Base-by-base conservation (phyloP, 1,284 basidiomycete genomes). In the Leccinum glutinopallens region DNA sequence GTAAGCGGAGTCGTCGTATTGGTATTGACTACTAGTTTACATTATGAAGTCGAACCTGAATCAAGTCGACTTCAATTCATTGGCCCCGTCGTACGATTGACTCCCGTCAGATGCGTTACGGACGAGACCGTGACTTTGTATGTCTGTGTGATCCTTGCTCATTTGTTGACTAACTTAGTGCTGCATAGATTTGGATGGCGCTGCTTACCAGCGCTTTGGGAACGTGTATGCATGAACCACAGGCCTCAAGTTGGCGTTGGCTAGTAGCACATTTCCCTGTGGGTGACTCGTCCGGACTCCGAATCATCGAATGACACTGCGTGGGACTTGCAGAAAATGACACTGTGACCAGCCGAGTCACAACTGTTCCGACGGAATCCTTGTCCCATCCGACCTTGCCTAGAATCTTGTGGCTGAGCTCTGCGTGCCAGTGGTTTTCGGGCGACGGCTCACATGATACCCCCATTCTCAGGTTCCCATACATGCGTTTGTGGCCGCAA, bases 301-400 rank as follows among this genome's bases (percentile, higher is more conserved):
- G 25, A 46, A 9, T 46, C 9, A 46, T 46, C n/a, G 43, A 46
- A 46, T 46, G 43, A 46, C 13, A 46, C n/a, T 46, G n/a, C 43
- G 43, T 46, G 43, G 43, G 43, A 46, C 43, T 46, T 46, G 43
- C 43, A 46, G 43, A n/a, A 46, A 46, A 46, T 46, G 43, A 46
- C 43, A 46, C 43, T 19, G n/a, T 46, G 43, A 46, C 43, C 43
- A 46, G 43, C 43, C n/a, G 43, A 46, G 43, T 46, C 43, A 46
- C 43, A 46, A 46, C n/a, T 46, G n/a, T 46, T 39, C 37, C 37
- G 37, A 39, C 37, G 37, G 37, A 39, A 39, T 46, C 43, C 43
- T 46, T 46, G 43, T 46, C 43, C 43, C 43, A 46, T 46, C n/a
- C 43, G 43, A 46, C 43, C 43, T 46, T 46, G 43, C 43, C 37